phyloP scores from a whole-genome alignment of 192 early-diverging fungal species.

The Podila horticola region DNA sequence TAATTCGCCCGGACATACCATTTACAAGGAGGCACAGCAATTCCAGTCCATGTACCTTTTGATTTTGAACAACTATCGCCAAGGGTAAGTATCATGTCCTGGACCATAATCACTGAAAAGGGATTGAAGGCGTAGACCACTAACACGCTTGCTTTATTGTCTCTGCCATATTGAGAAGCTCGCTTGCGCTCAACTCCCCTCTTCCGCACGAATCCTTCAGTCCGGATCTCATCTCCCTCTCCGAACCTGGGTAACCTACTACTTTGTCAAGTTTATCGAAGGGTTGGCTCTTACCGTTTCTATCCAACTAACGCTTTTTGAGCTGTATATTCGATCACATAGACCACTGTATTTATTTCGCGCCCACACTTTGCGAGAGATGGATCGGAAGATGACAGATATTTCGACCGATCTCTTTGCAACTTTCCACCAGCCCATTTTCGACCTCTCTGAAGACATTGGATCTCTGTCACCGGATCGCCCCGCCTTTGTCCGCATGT shows the following conservation, averaged over 20 bases:
- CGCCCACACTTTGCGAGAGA: conserved; percentile 40
- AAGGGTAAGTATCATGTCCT: conserved; percentile 22
- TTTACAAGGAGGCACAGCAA: conserved; percentile 37
- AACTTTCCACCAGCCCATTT: conserved; percentile 39
- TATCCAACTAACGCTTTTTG: not conserved
- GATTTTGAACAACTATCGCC: conserved; percentile 12
- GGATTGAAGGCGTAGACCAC: too few species aligned
- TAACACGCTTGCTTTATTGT: not conserved
- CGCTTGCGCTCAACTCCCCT: conserved; percentile 9
- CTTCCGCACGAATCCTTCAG: conserved; percentile 29
- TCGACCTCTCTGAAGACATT: conserved; percentile 22
- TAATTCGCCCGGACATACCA: conserved; percentile 37
- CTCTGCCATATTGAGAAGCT: not conserved
- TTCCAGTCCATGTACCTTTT: conserved; percentile 16
- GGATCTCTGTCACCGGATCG: conserved; percentile 35
- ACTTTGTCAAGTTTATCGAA: not conserved
- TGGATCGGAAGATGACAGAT: conserved; percentile 52
- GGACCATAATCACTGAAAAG: too few species aligned
- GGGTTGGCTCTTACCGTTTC: not conserved
- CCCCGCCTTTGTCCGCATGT: conserved; percentile 39
- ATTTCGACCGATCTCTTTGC: conserved; percentile 42
- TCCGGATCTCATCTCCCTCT: conserved; percentile 33
- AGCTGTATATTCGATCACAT: not conserved
- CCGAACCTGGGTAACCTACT: conserved; percentile 25
- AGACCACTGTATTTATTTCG: conserved; percentile 45